Evolutionary conservation across 2,329 filamentous ascomycete genomes (phyloP).

Genomic region (Colletotrichum sp.): DNA sequence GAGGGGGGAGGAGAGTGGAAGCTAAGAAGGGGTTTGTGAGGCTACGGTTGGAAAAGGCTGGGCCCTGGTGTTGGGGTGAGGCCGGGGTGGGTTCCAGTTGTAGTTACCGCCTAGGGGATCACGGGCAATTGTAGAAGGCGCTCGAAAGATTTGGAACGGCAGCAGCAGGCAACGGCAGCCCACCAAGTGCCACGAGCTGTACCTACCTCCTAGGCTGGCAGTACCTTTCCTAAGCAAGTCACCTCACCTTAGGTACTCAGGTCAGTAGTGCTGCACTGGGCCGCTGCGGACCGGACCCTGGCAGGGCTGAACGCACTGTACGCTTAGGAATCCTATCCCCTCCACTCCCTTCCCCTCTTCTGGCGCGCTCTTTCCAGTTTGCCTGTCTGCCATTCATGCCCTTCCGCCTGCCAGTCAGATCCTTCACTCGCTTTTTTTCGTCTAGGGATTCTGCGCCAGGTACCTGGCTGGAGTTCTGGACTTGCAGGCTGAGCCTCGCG

Average conservation of each 20-base stretch:
- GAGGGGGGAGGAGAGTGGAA: background rate
- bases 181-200: background rate
- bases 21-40: conserved; percentile 16
- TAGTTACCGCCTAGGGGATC: conserved; percentile 16
- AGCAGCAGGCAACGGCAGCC: background rate
- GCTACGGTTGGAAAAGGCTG: conserved; percentile 18
- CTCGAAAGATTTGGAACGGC: conserved; percentile 19
- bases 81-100: conserved; percentile 12
- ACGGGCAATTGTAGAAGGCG: conserved; percentile 22
- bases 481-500: background rate
- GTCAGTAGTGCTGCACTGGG: background rate
- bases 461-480: background rate
- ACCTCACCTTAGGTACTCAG: background rate
- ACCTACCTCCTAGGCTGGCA: background rate
- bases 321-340: background rate
- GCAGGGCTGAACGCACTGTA: conserved; percentile 20
- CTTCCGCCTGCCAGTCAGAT: background rate
- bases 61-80: conserved; percentile 11
- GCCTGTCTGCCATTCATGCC: background rate
- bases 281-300: conserved; percentile 17
- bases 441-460: background rate
- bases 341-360: background rate
- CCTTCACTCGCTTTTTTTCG: background rate
- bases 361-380: background rate
- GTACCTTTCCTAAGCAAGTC: background rate